Evolutionary conservation across 1,284 basidiomycete genomes (phyloP).

Genomic region (Sporisorium scitamineum): DNA sequence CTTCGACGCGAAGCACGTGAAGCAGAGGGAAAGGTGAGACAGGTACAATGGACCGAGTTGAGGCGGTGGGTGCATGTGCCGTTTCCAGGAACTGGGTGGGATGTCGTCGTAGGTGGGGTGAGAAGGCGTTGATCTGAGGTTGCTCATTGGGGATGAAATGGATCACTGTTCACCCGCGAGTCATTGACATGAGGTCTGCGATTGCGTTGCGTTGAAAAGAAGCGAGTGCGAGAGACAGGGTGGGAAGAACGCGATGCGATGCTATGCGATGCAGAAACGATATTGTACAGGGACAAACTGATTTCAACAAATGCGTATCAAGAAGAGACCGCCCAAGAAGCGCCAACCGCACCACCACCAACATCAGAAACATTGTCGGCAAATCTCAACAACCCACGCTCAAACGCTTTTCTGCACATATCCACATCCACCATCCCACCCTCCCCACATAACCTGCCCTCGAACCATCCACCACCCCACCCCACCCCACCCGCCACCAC

Average conservation of each 20-base stretch:
- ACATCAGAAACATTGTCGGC: not conserved
- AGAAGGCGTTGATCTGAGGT: slow-evolving; percentile 10
- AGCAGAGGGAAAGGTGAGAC: slow-evolving; percentile 23
- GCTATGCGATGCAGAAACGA: not conserved
- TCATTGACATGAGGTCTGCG: not conserved
- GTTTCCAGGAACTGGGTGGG: slow-evolving; percentile 33
- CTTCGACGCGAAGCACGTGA: not conserved
- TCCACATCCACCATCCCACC: not conserved
- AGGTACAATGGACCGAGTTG: slow-evolving; percentile 54
- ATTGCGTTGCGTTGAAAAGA: not conserved
- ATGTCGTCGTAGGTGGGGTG: slow-evolving; percentile 44
- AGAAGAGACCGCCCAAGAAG: not conserved
- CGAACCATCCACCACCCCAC: too few species aligned
- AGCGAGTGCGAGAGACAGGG: too few species aligned
- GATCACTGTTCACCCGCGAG: not conserved
- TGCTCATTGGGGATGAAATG: not conserved
- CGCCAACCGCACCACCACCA: not conserved
- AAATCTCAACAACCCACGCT: not conserved
- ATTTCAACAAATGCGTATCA: too few species aligned
- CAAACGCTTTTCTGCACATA: not conserved
- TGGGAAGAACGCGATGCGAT: not conserved
- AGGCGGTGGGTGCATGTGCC: slow-evolving; percentile 33
- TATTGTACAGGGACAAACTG: too few species aligned
- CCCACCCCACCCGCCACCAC: too few species aligned
- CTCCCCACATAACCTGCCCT: too few species aligned